phyloP scores from a whole-genome alignment of 2,329 filamentous ascomycete species.

The Verticillium nubilum region DNA sequence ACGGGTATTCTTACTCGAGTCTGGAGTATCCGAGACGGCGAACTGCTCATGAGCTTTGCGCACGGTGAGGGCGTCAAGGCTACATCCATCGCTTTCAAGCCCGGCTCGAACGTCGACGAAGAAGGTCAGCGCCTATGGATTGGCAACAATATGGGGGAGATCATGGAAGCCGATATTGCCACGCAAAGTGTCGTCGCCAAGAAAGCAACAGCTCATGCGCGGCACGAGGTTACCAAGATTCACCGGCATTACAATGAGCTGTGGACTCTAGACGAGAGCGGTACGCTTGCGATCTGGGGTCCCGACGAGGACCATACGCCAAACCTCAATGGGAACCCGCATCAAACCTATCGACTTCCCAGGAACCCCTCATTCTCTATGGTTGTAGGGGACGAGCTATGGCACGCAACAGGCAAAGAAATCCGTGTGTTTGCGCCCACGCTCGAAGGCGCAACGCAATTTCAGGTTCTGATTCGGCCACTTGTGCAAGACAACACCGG shows the following conservation, averaged over 20 bases:
- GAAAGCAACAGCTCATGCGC: slow-evolving; percentile 67
- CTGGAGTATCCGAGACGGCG: slow-evolving; percentile 80
- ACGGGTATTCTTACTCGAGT: slow-evolving; percentile 81
- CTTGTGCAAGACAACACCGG: slow-evolving; percentile 68
- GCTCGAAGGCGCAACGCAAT: slow-evolving; percentile 59
- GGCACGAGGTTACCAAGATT: slow-evolving; percentile 77
- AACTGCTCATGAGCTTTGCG: slow-evolving; percentile 71
- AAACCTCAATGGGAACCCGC: slow-evolving; percentile 65
- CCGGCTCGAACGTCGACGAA: slow-evolving; percentile 67
- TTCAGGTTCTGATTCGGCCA: slow-evolving; percentile 69
- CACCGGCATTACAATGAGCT: slow-evolving; percentile 82
- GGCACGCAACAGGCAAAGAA: slow-evolving; percentile 84
- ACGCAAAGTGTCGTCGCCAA: slow-evolving; percentile 65
- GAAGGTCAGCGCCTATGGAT: slow-evolving; percentile 85
- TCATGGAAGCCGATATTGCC: slow-evolving; percentile 81
- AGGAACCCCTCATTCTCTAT: slow-evolving; percentile 85
- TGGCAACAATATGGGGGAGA: slow-evolving; percentile 80
- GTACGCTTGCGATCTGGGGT: slow-evolving; percentile 81
- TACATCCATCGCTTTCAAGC: slow-evolving; percentile 80
- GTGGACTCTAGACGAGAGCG: slow-evolving; percentile 90
- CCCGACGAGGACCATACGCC: slow-evolving; percentile 68
- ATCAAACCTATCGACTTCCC: slow-evolving; percentile 69
- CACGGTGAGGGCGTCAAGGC: slow-evolving; percentile 84
- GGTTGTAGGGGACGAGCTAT: slow-evolving; percentile 77
- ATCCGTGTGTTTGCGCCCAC: slow-evolving; percentile 79